phyloP scores from a whole-genome alignment of 768 basidiomycete species.

The Clavulina sp. region DNA sequence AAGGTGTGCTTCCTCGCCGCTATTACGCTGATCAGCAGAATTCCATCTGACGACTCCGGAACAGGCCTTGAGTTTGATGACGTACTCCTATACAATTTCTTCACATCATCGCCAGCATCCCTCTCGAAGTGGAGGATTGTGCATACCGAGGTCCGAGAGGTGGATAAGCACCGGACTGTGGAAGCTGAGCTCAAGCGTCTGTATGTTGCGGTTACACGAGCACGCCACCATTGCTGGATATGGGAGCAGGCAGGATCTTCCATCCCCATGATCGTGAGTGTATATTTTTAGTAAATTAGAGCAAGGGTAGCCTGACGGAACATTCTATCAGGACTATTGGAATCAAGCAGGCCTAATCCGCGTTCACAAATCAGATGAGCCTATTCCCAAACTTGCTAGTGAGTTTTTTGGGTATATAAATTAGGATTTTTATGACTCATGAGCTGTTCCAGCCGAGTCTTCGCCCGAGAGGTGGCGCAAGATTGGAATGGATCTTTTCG shows the following conservation, averaged over 20 bases:
- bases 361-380: not conserved
- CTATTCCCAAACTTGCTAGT: conserved; percentile 4
- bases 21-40: not conserved
- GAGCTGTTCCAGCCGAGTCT: not conserved
- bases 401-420: not conserved
- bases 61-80: conserved; percentile 19
- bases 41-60: not conserved
- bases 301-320: not conserved
- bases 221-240: conserved; percentile 7
- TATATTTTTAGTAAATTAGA: not conserved
- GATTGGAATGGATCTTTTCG: conserved; percentile 2
- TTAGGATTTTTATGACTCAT: conserved; percentile 2
- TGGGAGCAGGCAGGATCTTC: conserved; percentile 5
- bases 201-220: conserved; percentile 10
- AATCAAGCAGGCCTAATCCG: not conserved
- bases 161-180: not conserved
- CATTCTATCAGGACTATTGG: conserved; percentile 2
- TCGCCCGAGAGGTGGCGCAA: conserved; percentile 1
- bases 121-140: conserved; percentile 42
- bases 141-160: conserved; percentile 14
- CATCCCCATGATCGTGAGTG: conserved; percentile 4
- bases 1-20: conserved; percentile 38
- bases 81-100: conserved; percentile 59
- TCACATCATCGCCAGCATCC: conserved; percentile 40
- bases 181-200: conserved; percentile 8